phyloP scores from a whole-genome alignment of 352 stramenopile species.

The Pythium biforme region DNA sequence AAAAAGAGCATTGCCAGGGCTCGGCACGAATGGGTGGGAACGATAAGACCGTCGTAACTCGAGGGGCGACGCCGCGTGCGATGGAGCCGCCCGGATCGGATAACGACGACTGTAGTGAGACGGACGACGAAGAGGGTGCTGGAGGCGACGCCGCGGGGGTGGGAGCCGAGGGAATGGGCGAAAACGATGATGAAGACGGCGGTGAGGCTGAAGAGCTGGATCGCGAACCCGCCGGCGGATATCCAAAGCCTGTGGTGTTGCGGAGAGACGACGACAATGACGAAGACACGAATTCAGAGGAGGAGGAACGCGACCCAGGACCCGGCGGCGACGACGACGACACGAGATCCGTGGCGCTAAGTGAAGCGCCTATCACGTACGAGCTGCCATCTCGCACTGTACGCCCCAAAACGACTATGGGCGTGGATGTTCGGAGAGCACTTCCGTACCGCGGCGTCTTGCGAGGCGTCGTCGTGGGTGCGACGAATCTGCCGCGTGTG shows the following conservation, averaged over 20 bases:
- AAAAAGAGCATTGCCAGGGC: not conserved
- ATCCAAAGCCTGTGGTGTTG: conserved; percentile 15
- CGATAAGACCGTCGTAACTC: not conserved
- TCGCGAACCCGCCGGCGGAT: not conserved
- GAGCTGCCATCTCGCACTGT: conserved; percentile 1
- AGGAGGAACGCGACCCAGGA: too few relatives aligned
- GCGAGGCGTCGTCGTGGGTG: conserved; percentile 42
- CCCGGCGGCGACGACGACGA: conserved; percentile 42
- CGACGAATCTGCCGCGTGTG: conserved; percentile 32
- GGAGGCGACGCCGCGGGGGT: not conserved
- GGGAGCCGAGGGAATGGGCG: not conserved
- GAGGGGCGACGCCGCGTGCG: conserved; percentile 5
- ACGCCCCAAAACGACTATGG: not conserved
- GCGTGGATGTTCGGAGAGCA: not conserved
- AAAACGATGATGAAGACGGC: not conserved
- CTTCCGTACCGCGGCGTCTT: conserved; percentile 40
- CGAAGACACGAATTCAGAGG: conserved; percentile 8
- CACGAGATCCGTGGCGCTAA: conserved; percentile 38
- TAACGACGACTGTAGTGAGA: not conserved
- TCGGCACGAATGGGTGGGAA: not conserved
- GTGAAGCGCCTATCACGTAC: conserved; percentile 48
- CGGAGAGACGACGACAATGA: conserved; percentile 31
- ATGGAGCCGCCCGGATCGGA: conserved; percentile 13
- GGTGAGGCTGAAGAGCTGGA: conserved; percentile 2
- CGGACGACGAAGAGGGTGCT: not conserved